A percentile compares a stretch with the other conserved stretches of the same genome.
Conservation (phyloP, 305 asterid genomes). For the Rubia balearica region DNA sequence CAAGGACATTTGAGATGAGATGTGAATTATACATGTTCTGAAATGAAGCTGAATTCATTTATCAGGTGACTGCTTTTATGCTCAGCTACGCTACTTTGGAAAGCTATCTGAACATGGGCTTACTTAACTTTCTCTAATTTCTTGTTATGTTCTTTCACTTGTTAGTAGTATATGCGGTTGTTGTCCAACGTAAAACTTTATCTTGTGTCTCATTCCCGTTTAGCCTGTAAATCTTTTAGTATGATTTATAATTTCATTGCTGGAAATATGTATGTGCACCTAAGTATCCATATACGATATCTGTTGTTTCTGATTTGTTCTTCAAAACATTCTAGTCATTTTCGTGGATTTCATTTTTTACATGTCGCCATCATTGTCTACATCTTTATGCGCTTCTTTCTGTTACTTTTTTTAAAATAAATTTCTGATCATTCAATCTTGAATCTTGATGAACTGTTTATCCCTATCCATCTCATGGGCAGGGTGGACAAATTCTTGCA, state of each 20-base stretch:
- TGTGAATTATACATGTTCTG: background rate
- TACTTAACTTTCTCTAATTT: background rate
- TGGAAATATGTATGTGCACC: background rate
- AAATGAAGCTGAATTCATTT: slow-evolving; percentile 6
- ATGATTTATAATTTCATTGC: background rate
- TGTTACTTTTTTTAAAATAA: too few relatives aligned
- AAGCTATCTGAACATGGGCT: background rate
- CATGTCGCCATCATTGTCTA: background rate
- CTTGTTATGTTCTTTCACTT: background rate
- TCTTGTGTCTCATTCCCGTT: background rate
- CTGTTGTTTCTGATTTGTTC: background rate
- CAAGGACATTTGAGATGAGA: background rate
- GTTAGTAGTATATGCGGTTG: background rate
- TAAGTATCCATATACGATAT: background rate
- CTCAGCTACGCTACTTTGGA: background rate
- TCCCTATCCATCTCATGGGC: background rate
- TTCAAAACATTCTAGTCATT: background rate
- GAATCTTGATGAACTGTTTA: background rate
- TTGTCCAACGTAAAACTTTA: too few relatives aligned
- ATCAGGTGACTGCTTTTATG: slow-evolving; percentile 5
- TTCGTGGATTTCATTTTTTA: background rate
- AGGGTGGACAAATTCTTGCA: background rate
- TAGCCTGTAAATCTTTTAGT: background rate
- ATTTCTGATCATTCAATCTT: background rate
- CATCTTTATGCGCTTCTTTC: background rate